Conservation (phyloP, 2,329 filamentous ascomycete genomes). For the Exophiala lecanii-corni region DNA sequence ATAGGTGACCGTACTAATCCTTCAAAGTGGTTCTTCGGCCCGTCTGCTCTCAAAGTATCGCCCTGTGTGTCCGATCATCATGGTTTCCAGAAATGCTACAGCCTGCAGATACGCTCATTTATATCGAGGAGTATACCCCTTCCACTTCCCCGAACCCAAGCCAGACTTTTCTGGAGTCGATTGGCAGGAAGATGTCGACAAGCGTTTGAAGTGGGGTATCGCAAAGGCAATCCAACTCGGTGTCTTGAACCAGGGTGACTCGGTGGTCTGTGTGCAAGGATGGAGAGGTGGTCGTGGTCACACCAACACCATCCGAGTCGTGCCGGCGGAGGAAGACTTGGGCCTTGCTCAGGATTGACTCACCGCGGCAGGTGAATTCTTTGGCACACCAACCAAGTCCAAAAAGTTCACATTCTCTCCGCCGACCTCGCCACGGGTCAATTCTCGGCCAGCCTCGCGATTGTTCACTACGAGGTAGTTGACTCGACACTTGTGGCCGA, state of each 20-base stretch:
- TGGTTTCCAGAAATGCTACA: constrained; percentile 84
- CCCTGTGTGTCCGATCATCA: constrained; percentile 98
- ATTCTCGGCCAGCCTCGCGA: constrained; percentile 1
- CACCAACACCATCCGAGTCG: constrained; percentile 59
- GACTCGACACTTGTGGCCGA: no score
- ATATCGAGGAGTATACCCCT: constrained; percentile 97
- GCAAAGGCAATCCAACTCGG: constrained; percentile 76
- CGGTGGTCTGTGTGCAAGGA: constrained; percentile 63
- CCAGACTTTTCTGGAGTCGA: constrained; percentile 74
- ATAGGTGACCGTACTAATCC: constrained; percentile 21
- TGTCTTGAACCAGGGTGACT: constrained; percentile 72
- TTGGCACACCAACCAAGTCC: constrained; percentile 13
- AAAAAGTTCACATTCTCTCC: constrained; percentile 14
- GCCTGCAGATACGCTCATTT: constrained; percentile 88
- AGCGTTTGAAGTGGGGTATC: constrained; percentile 96
- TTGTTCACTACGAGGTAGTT: neutral
- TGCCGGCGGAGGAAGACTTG: constrained; percentile 41
- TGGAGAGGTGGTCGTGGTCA: constrained; percentile 65
- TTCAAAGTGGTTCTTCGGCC: constrained; percentile 73
- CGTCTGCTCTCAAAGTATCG: constrained; percentile 97
- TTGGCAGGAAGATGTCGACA: constrained; percentile 98
- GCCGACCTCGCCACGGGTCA: constrained; percentile 11
- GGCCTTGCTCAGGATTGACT: constrained; percentile 27
- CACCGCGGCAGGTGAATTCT: constrained; percentile 16
- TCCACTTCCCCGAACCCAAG: constrained; percentile 89